Evolutionary conservation across 768 basidiomycete species (phyloP).

Genomic region (Termitomyces titanicus): DNA sequence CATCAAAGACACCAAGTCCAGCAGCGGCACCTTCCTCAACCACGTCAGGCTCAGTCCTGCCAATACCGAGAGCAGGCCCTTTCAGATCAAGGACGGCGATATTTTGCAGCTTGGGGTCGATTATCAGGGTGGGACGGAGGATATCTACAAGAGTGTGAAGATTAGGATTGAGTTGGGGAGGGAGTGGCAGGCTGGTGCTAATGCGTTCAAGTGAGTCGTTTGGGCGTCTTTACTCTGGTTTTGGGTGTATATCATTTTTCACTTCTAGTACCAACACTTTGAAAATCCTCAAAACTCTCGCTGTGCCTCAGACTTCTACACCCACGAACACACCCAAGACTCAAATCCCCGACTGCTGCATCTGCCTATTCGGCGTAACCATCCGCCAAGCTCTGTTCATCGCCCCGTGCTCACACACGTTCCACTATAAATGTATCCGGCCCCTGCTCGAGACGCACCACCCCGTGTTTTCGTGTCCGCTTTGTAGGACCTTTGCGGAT

Average conservation of each 20-base stretch:
- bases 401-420: conserved; percentile 94
- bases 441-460: conserved; percentile 87
- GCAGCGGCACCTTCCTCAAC: conserved; percentile 93
- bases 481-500: conserved; percentile 93
- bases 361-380: conserved; percentile 87
- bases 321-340: background rate
- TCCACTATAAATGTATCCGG: conserved; percentile 96
- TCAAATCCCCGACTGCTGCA: conserved; percentile 82
- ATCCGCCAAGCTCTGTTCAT: conserved; percentile 97
- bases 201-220: conserved; percentile 79
- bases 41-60: conserved; percentile 87
- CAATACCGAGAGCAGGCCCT: conserved; percentile 74
- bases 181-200: conserved; percentile 86
- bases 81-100: conserved; percentile 87
- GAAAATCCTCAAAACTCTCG: conserved; percentile 74
- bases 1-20: conserved; percentile 87
- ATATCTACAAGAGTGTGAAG: conserved; percentile 96
- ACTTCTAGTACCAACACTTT: conserved; percentile 57
- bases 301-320: conserved; percentile 19
- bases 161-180: conserved; percentile 85
- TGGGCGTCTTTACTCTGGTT: background rate
- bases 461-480: conserved; percentile 91
- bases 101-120: conserved; percentile 94
- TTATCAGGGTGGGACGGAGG: conserved; percentile 96
- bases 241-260: background rate